Evolutionary conservation across 495 filamentous ascomycete species (phyloP), one percentile per base, ranked within the genome.

Genomic region (Thermothielavioides terrestris): DNA sequence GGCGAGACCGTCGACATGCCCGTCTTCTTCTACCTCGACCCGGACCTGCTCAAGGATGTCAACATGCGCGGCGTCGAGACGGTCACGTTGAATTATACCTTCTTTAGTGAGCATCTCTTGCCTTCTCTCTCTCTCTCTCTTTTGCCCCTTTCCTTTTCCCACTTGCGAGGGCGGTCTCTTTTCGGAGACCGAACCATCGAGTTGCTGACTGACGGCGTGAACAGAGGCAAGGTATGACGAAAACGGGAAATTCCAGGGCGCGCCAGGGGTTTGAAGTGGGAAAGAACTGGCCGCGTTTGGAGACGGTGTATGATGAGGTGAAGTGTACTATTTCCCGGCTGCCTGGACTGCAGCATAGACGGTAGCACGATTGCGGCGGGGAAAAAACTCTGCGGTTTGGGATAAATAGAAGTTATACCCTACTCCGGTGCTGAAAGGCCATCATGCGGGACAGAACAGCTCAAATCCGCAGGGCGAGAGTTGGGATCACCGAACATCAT

Each of bases 1-100:
- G 89, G 91, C 22, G 94, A 99, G 73, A 89, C 89, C 30, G 94
- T 99, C 44, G 94, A 99, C 72, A 99, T 99, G 94, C 94, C 94
- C 3, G 94, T 99, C 6, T 97, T 99, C 72, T 99, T 99, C 64
- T 99, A 95, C 67, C 85, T 99, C 59, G 94, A 99, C 63, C 94
- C 94, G 6, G 94, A 96, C 56, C 86, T 97, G 70, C 73, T 88
- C 37, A 86, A 86, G 51, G 94, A 99, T 68, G 74, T 90, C 17
- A 86, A 82, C 39, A 97, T 96, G 92, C 84, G 77, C 67, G 86
- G 85, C 0, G 88, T 99, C 57, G 88, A 95, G 68, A 92, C 87
- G 20, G 86, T 99, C 42, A 97, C 92, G 40, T 67, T 99, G 62
- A 90, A 81, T 52, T 99, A 99, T 73, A 99, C 94, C 0, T 99